A percentile compares a stretch with the other conserved stretches of the same genome.
These are phyloP conservation scores for Beauveria asiatica DNA, from an alignment of 2,329 filamentous ascomycete genomes.

Conservation along the genomic window DNA sequence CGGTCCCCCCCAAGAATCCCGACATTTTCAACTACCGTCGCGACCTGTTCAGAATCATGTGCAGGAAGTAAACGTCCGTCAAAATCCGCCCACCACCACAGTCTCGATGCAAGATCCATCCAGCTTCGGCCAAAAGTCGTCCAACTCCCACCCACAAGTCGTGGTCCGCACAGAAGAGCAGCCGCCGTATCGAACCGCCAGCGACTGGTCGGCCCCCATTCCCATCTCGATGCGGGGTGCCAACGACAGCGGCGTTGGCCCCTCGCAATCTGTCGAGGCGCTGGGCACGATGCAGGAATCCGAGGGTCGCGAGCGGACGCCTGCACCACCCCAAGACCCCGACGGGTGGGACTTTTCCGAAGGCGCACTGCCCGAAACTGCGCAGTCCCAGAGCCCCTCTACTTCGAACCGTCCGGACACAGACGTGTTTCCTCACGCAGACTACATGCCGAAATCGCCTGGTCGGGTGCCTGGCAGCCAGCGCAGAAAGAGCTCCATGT, in stretches of 20 bases:
- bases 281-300: slow-evolving; percentile 30
- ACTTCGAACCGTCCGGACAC: slow-evolving; percentile 66
- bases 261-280: slow-evolving; percentile 32
- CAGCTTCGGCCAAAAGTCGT: slow-evolving; percentile 24
- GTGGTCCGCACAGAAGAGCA: slow-evolving; percentile 46
- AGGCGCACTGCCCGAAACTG: slow-evolving; percentile 51
- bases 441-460: slow-evolving; percentile 73
- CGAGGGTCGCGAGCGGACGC: slow-evolving; percentile 38
- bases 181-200: slow-evolving; percentile 30
- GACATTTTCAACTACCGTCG: slow-evolving; percentile 30
- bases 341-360: slow-evolving; percentile 96
- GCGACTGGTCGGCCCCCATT: slow-evolving; percentile 27
- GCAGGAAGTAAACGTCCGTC: slow-evolving; percentile 44
- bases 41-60: slow-evolving; percentile 47
- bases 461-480: slow-evolving; percentile 60
- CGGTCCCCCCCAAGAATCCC: slow-evolving; percentile 33
- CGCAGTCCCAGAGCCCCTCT: slow-evolving; percentile 36
- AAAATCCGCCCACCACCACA: slow-evolving; percentile 47
- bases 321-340: slow-evolving; percentile 37
- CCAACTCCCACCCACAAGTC: slow-evolving; percentile 37
- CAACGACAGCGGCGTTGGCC: slow-evolving; percentile 25
- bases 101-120: slow-evolving; percentile 38
- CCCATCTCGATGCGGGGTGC: slow-evolving; percentile 26
- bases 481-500: slow-evolving; percentile 72
- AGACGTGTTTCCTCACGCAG: slow-evolving; percentile 77